These are phyloP conservation scores for Kodamaea alishanica DNA, from an alignment of 1,139 yeast species.

Conservation along the genomic window DNA sequence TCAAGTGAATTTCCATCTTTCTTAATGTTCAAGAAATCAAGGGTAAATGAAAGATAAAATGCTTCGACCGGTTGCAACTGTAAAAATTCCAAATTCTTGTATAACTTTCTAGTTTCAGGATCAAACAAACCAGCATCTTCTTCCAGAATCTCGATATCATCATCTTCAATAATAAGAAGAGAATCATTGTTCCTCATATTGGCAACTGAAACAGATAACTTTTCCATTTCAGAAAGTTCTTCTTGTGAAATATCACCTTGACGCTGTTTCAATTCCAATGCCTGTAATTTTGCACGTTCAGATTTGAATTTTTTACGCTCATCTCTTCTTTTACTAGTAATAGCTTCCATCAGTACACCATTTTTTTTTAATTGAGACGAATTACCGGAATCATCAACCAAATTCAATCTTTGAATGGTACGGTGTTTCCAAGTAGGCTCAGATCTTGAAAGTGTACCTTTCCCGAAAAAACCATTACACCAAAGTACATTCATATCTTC, in stretches of 20 bases:
- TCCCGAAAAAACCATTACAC: constrained; percentile 91
- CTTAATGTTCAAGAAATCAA: constrained; percentile 37
- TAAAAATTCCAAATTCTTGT: constrained; percentile 56
- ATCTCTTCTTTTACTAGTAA: constrained; percentile 68
- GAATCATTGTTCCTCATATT: constrained; percentile 7
- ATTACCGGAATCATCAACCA: constrained; percentile 30
- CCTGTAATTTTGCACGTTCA: constrained; percentile 42
- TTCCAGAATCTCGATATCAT: constrained; percentile 17
- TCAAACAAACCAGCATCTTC: constrained; percentile 42
- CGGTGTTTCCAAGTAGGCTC: constrained; percentile 88
- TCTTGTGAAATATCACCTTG: constrained; percentile 21
- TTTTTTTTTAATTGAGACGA: constrained; percentile 20
- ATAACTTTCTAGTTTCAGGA: constrained; percentile 12
- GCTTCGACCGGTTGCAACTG: constrained; percentile 78
- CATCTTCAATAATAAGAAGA: constrained; percentile 9
- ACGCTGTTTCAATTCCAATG: constrained; percentile 30
- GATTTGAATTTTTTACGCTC: constrained; percentile 71
- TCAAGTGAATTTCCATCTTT: constrained; percentile 11
- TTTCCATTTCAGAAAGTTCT: constrained; percentile 26
- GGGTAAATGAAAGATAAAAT: constrained; percentile 56
- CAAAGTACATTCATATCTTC: constrained; percentile 60
- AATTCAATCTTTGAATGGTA: constrained; percentile 47
- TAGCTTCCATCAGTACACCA: constrained; percentile 54
- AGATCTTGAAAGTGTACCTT: constrained; percentile 82
- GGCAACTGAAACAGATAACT: constrained; percentile 18